A percentile compares a stretch with the other conserved stretches of the same genome.
phyloP scores from a whole-genome alignment of 139 green algal genomes.

The Axilococcus clingmanii region DNA sequence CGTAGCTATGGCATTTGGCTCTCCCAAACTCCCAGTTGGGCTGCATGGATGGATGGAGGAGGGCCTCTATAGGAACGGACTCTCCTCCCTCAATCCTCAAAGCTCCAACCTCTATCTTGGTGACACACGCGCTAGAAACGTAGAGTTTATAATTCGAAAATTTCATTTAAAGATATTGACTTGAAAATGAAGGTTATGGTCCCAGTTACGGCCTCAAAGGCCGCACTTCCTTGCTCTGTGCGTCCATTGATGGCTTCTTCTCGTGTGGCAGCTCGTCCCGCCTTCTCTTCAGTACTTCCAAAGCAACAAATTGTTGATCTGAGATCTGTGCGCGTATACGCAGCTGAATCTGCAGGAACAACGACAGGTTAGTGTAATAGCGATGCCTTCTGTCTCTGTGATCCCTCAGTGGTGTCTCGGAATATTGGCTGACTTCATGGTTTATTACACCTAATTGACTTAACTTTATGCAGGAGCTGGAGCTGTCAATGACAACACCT shows the following conservation, averaged over 20 bases:
- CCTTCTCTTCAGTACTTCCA: background rate
- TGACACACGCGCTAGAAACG: too few relatives aligned
- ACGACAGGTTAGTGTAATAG: constrained; percentile 2
- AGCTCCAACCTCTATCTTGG: background rate
- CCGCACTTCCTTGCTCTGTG: background rate
- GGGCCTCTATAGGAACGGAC: too few relatives aligned
- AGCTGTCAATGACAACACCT: constrained; percentile 75
- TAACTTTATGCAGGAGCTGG: constrained; percentile 28
- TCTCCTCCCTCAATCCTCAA: too few relatives aligned
- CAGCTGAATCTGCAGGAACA: background rate
- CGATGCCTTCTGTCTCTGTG: background rate
- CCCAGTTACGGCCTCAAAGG: background rate
- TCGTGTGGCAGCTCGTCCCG: background rate
- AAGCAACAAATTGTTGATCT: background rate
- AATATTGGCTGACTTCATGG: background rate
- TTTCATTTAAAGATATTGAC: background rate
- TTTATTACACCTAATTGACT: background rate
- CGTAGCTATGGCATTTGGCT: too few relatives aligned
- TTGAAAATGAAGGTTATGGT: background rate
- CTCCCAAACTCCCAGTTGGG: too few relatives aligned
- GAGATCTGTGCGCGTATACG: background rate
- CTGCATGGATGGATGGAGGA: too few relatives aligned
- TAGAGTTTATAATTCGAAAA: background rate
- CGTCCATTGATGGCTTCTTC: background rate
- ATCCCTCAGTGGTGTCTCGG: background rate